Base-by-base conservation (phyloP, 108 stramenopile genomes). In the Skeletonema menzelii region DNA sequence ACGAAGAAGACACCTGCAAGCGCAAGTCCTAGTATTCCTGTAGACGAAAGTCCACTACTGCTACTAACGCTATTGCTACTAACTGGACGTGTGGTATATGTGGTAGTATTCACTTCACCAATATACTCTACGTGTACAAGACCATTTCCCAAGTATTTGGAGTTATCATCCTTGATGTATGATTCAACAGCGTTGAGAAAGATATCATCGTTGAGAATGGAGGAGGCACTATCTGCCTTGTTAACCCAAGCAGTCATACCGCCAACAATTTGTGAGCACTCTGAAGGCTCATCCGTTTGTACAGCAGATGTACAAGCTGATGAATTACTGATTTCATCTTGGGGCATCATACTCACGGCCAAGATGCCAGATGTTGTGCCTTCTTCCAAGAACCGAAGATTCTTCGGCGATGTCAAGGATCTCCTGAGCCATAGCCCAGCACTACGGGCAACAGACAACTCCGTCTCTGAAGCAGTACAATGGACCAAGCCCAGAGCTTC, bases 381-480 rank as follows among this genome's bases (percentile, higher is more conserved):
- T 4, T 42, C 40, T 15, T n/a, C 40, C 40, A 42, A 42, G 15
- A 42, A 42, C 5, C 40, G 40, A 42, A n/a, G 40, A 42, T 37
- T 37, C 35, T 37, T 37, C 6, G 11, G 35, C 35, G 40, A 42
- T 53, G 49, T 24, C 49, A 53, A 53, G 22, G 49, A 53, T 53
- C 49, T 53, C 49, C 49, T 53, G 0, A 53, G 22, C 49, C 49
- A 53, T 24, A 17, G 8, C 7, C 49, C 49, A n/a, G 20, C 49
- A 7, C 49, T 53, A 22, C 49, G 49, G 22, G 49, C 49, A 22
- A 53, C 49, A 53, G 49, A 53, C 49, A 53, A 53, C 49, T 53
- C 7, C 20, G 49, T 22, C 19, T 10, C 22, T 53, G 49, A 53
- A 24, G 5, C 49, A 22, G 49, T 8, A 53, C 49, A 53, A 22